Evolutionary conservation across 192 early-diverging fungal genomes (phyloP).

Genomic region (Podila epigama): DNA sequence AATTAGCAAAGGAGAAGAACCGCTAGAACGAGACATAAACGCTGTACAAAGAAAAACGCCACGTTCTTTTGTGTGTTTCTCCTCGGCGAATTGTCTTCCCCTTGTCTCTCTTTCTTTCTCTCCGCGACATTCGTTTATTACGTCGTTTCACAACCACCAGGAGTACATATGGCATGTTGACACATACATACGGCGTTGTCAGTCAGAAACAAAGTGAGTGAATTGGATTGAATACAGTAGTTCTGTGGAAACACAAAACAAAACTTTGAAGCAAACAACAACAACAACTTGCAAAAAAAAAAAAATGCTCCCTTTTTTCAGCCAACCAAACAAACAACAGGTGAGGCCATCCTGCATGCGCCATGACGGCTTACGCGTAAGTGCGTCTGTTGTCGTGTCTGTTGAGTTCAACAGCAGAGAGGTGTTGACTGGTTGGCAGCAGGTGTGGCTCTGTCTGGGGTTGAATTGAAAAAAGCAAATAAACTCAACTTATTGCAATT

Average conservation of each 20-base stretch:
- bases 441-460: too few species aligned
- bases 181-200: too few species aligned
- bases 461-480: neutral
- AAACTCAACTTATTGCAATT: neutral
- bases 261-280: neutral
- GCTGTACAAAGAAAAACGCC: neutral
- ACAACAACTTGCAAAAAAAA: neutral
- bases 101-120: too few species aligned
- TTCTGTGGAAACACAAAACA: neutral
- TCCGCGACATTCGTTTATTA: too few species aligned
- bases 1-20: neutral
- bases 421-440: neutral
- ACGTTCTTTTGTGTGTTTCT: neutral
- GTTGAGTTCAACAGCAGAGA: neutral
- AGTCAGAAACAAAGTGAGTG: neutral
- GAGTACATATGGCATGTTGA: too few species aligned
- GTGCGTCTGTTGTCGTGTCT: neutral
- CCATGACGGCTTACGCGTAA: neutral
- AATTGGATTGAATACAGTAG: too few species aligned
- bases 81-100: neutral
- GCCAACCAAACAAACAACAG: too few species aligned
- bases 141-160: neutral
- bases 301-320: too few species aligned
- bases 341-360: neutral
- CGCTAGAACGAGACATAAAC: neutral